These are phyloP conservation scores for Fusarium ambrosium DNA, from an alignment of 2,329 filamentous ascomycete species.

Conservation along the genomic window DNA sequence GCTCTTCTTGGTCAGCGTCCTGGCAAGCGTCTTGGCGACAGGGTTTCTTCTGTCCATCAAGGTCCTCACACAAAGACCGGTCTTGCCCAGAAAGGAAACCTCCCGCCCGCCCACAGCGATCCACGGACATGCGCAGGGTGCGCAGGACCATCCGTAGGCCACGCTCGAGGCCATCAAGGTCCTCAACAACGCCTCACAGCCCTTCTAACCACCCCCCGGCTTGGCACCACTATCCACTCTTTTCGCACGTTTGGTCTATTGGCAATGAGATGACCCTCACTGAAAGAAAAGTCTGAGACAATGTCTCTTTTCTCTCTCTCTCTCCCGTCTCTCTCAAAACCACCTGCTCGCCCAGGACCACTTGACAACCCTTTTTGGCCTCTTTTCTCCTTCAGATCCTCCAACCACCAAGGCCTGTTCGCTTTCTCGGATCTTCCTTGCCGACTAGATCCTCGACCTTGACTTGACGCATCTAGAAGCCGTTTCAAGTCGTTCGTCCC, in stretches of 20 bases:
- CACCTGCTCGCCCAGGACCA: slow-evolving; percentile 1
- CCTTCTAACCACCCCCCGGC: slow-evolving; percentile 10
- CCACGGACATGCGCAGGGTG: neutral
- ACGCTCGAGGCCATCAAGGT: slow-evolving; percentile 41
- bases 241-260: slow-evolving; percentile 18
- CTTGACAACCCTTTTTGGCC: slow-evolving; percentile 25
- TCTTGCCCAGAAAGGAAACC: slow-evolving; percentile 31
- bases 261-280: slow-evolving; percentile 11
- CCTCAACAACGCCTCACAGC: slow-evolving; percentile 16
- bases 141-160: neutral
- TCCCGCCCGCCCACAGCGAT: slow-evolving; percentile 22
- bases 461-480: neutral
- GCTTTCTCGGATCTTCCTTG: slow-evolving; percentile 3
- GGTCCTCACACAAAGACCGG: slow-evolving; percentile 29
- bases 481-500: slow-evolving; percentile 7
- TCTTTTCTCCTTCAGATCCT: neutral
- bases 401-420: neutral
- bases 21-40: slow-evolving; percentile 32
- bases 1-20: neutral
- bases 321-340: neutral
- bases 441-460: neutral
- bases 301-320: slow-evolving; percentile 11
- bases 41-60: slow-evolving; percentile 39
- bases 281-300: slow-evolving; percentile 33
- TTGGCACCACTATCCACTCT: slow-evolving; percentile 36